phyloP scores from a whole-genome alignment of 805 yeast species.

The Myxozyma vanderwaltii region DNA sequence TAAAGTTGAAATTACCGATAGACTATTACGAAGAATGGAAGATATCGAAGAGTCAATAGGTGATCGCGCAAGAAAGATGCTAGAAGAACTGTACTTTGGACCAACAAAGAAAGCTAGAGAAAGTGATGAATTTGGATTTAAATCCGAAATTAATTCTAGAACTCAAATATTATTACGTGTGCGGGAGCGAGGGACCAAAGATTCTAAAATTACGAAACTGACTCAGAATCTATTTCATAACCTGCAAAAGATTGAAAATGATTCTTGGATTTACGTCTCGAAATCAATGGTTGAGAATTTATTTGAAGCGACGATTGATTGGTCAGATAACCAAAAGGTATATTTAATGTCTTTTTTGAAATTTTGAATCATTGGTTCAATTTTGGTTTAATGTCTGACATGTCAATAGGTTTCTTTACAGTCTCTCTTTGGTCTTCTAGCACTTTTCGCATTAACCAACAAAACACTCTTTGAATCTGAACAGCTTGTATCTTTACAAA shows the following conservation, averaged over 20 bases:
- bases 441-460: constrained; percentile 57
- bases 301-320: constrained; percentile 46
- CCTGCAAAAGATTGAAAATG: background rate
- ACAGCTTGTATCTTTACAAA: constrained; percentile 65
- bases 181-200: constrained; percentile 20
- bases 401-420: constrained; percentile 38
- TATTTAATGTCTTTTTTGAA: no score
- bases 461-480: constrained; percentile 62
- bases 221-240: constrained; percentile 12
- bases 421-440: constrained; percentile 52
- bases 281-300: constrained; percentile 43
- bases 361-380: background rate
- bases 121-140: constrained; percentile 9
- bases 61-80: constrained; percentile 14
- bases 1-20: constrained; percentile 53
- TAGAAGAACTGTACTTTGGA: constrained; percentile 25
- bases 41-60: constrained; percentile 61
- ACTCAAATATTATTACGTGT: constrained; percentile 11
- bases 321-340: constrained; percentile 35
- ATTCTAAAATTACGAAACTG: constrained; percentile 14
- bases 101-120: background rate
- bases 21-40: constrained; percentile 56
- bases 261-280: background rate
- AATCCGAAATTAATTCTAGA: constrained; percentile 14
- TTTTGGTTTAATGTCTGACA: background rate